These are phyloP conservation scores for Trichoderma guizhouense DNA, from an alignment of 2,329 filamentous ascomycete species.

Conservation along the genomic window DNA sequence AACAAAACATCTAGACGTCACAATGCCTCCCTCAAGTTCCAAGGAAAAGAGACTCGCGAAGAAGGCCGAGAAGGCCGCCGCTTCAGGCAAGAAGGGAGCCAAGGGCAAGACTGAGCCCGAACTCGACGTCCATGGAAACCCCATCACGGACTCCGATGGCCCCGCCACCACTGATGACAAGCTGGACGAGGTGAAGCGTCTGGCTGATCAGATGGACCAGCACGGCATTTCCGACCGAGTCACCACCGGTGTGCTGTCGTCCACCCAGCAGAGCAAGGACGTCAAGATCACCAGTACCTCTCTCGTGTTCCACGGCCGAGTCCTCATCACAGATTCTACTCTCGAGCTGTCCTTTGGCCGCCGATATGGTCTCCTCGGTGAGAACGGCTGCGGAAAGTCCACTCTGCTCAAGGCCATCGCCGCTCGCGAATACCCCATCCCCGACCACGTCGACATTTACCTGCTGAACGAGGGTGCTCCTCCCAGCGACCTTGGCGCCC, in stretches of 20 bases:
- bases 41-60: slow-evolving; percentile 71
- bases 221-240: slow-evolving; percentile 95
- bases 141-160: slow-evolving; percentile 53
- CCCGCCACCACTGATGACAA: slow-evolving; percentile 70
- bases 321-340: slow-evolving; percentile 89
- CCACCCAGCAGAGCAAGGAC: slow-evolving; percentile 79
- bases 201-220: slow-evolving; percentile 92
- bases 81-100: slow-evolving; percentile 75
- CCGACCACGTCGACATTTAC: slow-evolving; percentile 96
- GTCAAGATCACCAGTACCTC: slow-evolving; percentile 95
- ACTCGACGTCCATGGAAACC: slow-evolving; percentile 61
- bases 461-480: slow-evolving; percentile 96
- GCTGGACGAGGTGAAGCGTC: slow-evolving; percentile 77
- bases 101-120: slow-evolving; percentile 64
- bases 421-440: slow-evolving; percentile 90
- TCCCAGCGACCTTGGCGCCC: slow-evolving; percentile 79
- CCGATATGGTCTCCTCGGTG: slow-evolving; percentile 90
- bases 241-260: slow-evolving; percentile 93
- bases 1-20: slow-evolving; percentile 31
- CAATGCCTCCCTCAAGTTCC: slow-evolving; percentile 61
- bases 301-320: slow-evolving; percentile 95
- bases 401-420: slow-evolving; percentile 96
- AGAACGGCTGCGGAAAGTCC: slow-evolving; percentile 99
- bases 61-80: slow-evolving; percentile 68
- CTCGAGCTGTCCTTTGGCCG: slow-evolving; percentile 91